Conservation (phyloP, 1,284 basidiomycete species). For the Malassezia cuniculi region DNA sequence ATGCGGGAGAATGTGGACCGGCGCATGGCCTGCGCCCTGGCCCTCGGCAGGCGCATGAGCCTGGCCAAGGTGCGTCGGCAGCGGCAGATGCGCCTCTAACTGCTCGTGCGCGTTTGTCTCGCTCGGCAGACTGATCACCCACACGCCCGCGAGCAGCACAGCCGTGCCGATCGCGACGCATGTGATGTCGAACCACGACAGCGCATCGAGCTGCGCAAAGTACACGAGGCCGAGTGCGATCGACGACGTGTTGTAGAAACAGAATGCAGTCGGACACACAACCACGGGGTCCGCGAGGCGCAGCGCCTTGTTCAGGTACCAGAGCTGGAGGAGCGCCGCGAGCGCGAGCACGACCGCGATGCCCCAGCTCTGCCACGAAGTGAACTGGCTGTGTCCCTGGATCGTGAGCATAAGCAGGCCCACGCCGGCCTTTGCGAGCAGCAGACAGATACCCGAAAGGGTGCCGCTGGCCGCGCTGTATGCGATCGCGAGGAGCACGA, state of each 20-base stretch:
- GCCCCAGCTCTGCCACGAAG: slow-evolving; percentile 63
- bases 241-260: slow-evolving; percentile 85
- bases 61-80: neutral
- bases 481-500: slow-evolving; percentile 63
- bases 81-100: neutral
- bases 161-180: slow-evolving; percentile 68
- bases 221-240: slow-evolving; percentile 56
- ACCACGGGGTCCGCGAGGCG: slow-evolving; percentile 62
- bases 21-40: neutral
- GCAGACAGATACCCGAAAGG: slow-evolving; percentile 79
- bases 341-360: slow-evolving; percentile 58
- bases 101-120: slow-evolving; percentile 12
- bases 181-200: slow-evolving; percentile 57
- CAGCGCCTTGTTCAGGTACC: slow-evolving; percentile 83
- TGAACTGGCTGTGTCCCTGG: slow-evolving; percentile 65
- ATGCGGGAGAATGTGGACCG: slow-evolving; percentile 10
- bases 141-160: slow-evolving; percentile 72
- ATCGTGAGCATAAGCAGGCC: slow-evolving; percentile 74
- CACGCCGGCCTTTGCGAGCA: slow-evolving; percentile 87
- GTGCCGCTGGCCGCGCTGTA: slow-evolving; percentile 82
- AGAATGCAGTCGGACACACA: slow-evolving; percentile 87
- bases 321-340: slow-evolving; percentile 64
- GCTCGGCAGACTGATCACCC: slow-evolving; percentile 56
- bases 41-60: slow-evolving; percentile 2
- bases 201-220: slow-evolving; percentile 70